A percentile compares a stretch with the other conserved stretches of the same genome.
Conservation (phyloP, 257 asterid species). For the Solanum stenotomum region DNA sequence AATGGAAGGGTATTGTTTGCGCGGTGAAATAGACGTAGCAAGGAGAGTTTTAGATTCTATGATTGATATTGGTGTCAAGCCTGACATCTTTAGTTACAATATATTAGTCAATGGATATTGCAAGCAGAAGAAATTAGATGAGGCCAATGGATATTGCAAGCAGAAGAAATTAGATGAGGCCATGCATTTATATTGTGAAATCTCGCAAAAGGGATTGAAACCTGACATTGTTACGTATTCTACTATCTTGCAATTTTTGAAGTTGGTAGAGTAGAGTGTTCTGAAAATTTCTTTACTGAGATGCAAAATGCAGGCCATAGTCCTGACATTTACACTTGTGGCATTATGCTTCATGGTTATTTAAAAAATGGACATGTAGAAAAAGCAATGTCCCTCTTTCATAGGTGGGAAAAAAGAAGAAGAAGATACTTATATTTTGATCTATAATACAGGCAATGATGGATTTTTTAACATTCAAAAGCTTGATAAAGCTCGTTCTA, state of each 20-base stretch:
- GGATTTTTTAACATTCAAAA: slow-evolving; percentile 11
- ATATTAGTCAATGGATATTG: slow-evolving; percentile 22
- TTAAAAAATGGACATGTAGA: slow-evolving; percentile 8
- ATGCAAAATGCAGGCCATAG: slow-evolving; percentile 5
- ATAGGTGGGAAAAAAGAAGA: not conserved
- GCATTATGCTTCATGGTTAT: slow-evolving; percentile 11
- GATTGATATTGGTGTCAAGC: not conserved
- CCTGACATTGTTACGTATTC: slow-evolving; percentile 2
- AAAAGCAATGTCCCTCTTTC: slow-evolving; percentile 4
- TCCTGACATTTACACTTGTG: slow-evolving; percentile 8
- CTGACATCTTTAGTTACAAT: slow-evolving; percentile 7
- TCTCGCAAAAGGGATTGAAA: slow-evolving; percentile 10
- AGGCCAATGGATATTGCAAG: slow-evolving; percentile 24
- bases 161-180: slow-evolving; percentile 16
- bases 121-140: slow-evolving; percentile 11
- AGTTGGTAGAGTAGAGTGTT: slow-evolving; percentile 2
- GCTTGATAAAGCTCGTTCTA: slow-evolving; percentile 6
- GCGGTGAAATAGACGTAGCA: slow-evolving; percentile 10
- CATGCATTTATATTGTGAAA: slow-evolving; percentile 5
- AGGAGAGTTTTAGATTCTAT: slow-evolving; percentile 7
- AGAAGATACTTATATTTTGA: not conserved
- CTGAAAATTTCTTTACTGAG: slow-evolving; percentile 6
- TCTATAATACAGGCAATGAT: not conserved
- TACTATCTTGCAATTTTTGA: slow-evolving; percentile 9
- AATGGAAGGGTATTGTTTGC: slow-evolving; percentile 24